A percentile compares a stretch with the other conserved stretches of the same genome.
These are phyloP conservation scores for Conidiobolus incongruus DNA, from an alignment of 371 early-diverging fungal genomes.

Conservation along the genomic window DNA sequence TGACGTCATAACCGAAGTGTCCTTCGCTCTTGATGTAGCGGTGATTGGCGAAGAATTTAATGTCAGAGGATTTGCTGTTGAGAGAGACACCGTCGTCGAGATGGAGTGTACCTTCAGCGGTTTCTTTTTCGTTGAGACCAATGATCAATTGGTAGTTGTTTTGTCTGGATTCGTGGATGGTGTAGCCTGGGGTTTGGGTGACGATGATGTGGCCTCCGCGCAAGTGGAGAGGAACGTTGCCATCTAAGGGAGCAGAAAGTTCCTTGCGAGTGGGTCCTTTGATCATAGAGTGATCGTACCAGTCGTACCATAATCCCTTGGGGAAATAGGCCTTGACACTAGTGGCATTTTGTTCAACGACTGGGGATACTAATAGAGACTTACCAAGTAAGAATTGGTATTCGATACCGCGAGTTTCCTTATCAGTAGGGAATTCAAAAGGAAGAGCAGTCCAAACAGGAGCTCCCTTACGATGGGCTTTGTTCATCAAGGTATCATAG, in stretches of 20 bases:
- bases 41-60: not conserved
- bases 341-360: conserved; percentile 11
- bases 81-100: not conserved
- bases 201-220: conserved; percentile 18
- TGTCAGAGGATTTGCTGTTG: not conserved
- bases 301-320: conserved; percentile 22
- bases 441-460: conserved; percentile 18
- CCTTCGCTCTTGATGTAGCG: not conserved
- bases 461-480: conserved; percentile 15
- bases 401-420: conserved; percentile 15
- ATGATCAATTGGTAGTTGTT: not conserved
- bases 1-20: not conserved
- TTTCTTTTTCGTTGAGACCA: not conserved
- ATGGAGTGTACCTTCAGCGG: not conserved
- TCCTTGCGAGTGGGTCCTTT: conserved; percentile 1
- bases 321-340: conserved; percentile 24
- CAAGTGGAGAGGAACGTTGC: conserved; percentile 12
- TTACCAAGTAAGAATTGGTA: conserved; percentile 29
- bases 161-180: conserved; percentile 9
- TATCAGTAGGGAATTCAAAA: conserved; percentile 22
- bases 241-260: conserved; percentile 5
- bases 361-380: conserved; percentile 27
- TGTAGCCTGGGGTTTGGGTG: conserved; percentile 18
- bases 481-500: conserved; percentile 29
- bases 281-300: conserved; percentile 8